Evolutionary conservation across 1,284 basidiomycete genomes (phyloP), one percentile per base, ranked within the genome.

Genomic region (Abortiporus biennis): DNA sequence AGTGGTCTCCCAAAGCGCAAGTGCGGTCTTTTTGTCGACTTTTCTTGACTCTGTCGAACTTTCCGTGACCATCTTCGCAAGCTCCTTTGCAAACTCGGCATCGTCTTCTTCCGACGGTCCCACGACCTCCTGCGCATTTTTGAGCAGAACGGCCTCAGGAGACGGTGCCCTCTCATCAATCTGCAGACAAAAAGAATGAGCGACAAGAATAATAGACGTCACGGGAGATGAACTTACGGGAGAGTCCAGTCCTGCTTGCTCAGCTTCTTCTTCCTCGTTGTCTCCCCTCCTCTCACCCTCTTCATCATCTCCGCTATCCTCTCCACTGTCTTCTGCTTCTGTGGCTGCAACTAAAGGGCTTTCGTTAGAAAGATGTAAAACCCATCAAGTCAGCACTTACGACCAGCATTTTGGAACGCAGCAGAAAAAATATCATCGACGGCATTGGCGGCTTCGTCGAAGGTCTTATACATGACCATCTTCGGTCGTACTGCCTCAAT

Each of bases 31-130:
- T 63, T 84, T 85, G 58, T 92, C 86, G 16, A 91, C 78, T 54
- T 87, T 90, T 44, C 88, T 69, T n/a, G 84, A 74, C 55, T 93
- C 81, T 8, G 81, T 73, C 31, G 89, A 87, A 5, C 78, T 86
- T 53, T 95, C 92, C 0, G 87, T 89, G 36, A 96, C 82, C 71
- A 99, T 85, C 66, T 91, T 95, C 1, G 95, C 92, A 20, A 99
- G 78, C 61, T 99, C 96, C 58, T 92, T 91, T 8, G 83, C 90
- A 56, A 99, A 98, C 34, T 95, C 95, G 4, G 84, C 87, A 37
- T 95, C 88, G 22, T 90, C 93, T 54, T 95, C 91, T 51, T 89
- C 83, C 2, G 82, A 78, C 2, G 86, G 86, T 6, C 87, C 87
- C 20, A 85, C 62, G 47, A 72, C 69, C 53, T 89, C 87, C 52